Conservation (phyloP, 108 stramenopile genomes). For the Schizochytrium sp. region DNA sequence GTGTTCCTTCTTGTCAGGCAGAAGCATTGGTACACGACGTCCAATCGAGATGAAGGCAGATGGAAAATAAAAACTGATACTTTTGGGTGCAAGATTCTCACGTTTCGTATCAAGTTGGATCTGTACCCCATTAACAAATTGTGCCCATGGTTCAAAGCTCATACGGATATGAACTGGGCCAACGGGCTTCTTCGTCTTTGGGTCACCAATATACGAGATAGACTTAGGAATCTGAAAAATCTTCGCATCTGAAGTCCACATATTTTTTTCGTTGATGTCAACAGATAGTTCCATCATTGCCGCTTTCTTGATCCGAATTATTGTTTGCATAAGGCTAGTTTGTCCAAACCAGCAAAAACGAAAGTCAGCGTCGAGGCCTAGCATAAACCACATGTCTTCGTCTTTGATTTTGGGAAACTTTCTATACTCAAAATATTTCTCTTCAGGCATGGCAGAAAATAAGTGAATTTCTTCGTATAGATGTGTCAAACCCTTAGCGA, state of each 20-base stretch:
- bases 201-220: neutral
- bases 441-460: neutral
- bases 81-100: neutral
- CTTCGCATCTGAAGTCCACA: neutral
- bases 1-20: neutral
- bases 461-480: neutral
- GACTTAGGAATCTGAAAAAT: neutral
- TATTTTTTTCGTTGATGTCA: neutral
- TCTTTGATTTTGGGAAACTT: neutral
- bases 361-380: slow-evolving; percentile 52
- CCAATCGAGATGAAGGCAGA: neutral
- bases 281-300: neutral
- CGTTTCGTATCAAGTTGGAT: slow-evolving; percentile 56
- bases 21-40: neutral
- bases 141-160: slow-evolving; percentile 45
- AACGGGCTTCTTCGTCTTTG: neutral
- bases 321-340: neutral
- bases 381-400: neutral
- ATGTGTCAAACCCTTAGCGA: neutral
- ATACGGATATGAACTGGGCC: slow-evolving; percentile 24
- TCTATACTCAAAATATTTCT: neutral
- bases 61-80: neutral
- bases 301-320: neutral
- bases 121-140: neutral
- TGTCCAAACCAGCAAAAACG: neutral